Evolutionary conservation across 1,284 basidiomycete genomes (phyloP).

Genomic region (Marasmius oreades): DNA sequence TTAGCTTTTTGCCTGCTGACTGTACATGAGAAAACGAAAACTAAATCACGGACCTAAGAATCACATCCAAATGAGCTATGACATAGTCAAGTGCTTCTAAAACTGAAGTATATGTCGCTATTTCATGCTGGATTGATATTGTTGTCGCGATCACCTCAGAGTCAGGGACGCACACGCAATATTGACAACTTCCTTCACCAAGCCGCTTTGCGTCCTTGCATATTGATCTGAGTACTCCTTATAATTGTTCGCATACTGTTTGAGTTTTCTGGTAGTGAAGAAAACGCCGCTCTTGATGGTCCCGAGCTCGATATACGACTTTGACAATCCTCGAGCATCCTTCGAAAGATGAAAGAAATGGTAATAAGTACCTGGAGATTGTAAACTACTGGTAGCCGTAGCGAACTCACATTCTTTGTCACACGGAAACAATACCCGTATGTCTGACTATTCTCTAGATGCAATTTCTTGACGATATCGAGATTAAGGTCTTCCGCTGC

Average conservation of each 20-base stretch:
- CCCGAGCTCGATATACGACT: conserved; percentile 81
- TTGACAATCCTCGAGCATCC: conserved; percentile 82
- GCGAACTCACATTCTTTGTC: conserved; percentile 78
- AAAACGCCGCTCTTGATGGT: conserved; percentile 88
- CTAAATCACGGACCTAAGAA: no score
- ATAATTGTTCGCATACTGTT: conserved; percentile 73
- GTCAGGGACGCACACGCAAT: conserved; percentile 72
- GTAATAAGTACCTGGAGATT: not conserved
- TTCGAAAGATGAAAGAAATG: conserved; percentile 25
- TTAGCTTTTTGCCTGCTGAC: not conserved
- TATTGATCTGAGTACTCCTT: conserved; percentile 72
- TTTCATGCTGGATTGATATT: not conserved
- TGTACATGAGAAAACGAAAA: conserved; percentile 14
- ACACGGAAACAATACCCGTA: conserved; percentile 95
- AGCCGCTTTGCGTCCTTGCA: conserved; percentile 69
- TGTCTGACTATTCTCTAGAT: conserved; percentile 88
- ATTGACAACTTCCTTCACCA: conserved; percentile 92
- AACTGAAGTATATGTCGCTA: conserved; percentile 88
- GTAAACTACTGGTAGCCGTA: no score
- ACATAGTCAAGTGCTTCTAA: conserved; percentile 87
- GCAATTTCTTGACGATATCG: conserved; percentile 95
- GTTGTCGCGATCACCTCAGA: not conserved
- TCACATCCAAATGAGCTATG: conserved; percentile 90
- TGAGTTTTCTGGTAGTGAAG: conserved; percentile 85
- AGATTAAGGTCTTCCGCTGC: conserved; percentile 76